Evolutionary conservation across 2,329 filamentous ascomycete genomes (phyloP).

Genomic region (Pseudogymnoascus sp.): DNA sequence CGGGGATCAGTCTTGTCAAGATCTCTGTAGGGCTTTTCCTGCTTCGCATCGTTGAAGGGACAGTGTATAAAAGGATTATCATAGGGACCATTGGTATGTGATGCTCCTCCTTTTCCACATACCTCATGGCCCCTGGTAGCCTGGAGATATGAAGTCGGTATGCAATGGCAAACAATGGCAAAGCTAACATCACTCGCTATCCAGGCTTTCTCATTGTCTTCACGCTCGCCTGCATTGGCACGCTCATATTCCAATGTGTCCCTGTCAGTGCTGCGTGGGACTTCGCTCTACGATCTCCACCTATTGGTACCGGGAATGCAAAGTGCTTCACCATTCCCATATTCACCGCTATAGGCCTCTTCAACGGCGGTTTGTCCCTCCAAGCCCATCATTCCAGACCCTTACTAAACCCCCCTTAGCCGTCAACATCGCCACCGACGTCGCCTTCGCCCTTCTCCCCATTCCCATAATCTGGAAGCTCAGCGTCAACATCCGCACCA

Average conservation of each 20-base stretch:
- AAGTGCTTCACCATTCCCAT: slow-evolving; percentile 35
- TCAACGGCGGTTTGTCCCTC: slow-evolving; percentile 33
- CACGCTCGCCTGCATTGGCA: slow-evolving; percentile 35
- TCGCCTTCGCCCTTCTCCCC: slow-evolving; percentile 32
- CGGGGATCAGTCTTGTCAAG: slow-evolving; percentile 38
- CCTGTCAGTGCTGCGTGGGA: slow-evolving; percentile 39
- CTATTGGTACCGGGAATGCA: slow-evolving; percentile 19
- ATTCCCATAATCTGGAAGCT: slow-evolving; percentile 36
- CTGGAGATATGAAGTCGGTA: neutral
- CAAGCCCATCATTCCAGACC: neutral
- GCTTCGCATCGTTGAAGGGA: slow-evolving; percentile 34
- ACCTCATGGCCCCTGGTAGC: neutral
- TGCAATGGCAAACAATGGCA: slow-evolving; percentile 6
- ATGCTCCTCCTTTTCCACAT: neutral
- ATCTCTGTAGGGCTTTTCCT: slow-evolving; percentile 40
- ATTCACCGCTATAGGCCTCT: slow-evolving; percentile 37
- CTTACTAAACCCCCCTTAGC: slow-evolving; percentile 11
- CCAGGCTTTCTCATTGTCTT: slow-evolving; percentile 35
- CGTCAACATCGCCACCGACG: slow-evolving; percentile 22
- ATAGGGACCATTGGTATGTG: slow-evolving; percentile 34
- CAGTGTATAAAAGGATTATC: slow-evolving; percentile 33
- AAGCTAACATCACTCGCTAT: slow-evolving; percentile 12
- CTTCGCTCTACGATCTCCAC: slow-evolving; percentile 22
- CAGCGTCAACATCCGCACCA: slow-evolving; percentile 35
- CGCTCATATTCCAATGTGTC: slow-evolving; percentile 39